These are phyloP conservation scores for Ganoderma resinaceum DNA, from an alignment of 1,284 basidiomycete genomes.

Conservation along the genomic window DNA sequence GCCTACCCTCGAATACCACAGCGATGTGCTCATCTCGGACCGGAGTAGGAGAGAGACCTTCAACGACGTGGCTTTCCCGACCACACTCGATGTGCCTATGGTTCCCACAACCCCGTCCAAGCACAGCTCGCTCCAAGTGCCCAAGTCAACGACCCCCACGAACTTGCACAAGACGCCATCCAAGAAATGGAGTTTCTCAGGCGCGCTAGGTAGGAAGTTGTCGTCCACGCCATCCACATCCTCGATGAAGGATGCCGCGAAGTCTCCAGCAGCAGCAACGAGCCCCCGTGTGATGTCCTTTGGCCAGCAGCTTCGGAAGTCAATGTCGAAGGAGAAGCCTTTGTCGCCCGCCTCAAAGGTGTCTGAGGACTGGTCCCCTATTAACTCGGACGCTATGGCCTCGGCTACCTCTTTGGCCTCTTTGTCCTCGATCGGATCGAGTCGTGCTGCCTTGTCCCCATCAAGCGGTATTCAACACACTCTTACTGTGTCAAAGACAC, in stretches of 20 bases:
- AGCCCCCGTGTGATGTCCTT: conserved; percentile 72
- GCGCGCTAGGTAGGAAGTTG: conserved; percentile 85
- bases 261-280: conserved; percentile 58
- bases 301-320: conserved; percentile 68
- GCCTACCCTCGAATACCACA: conserved; percentile 45
- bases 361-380: conserved; percentile 66
- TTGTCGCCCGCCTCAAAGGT: conserved; percentile 49
- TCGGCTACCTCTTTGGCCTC: conserved; percentile 78
- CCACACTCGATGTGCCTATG: conserved; percentile 61
- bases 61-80: conserved; percentile 34
- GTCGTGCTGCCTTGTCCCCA: conserved; percentile 53
- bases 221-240: conserved; percentile 71
- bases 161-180: conserved; percentile 70
- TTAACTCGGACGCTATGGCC: conserved; percentile 75
- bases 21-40: conserved; percentile 39
- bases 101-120: conserved; percentile 40
- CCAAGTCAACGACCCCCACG: conserved; percentile 44
- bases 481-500: conserved; percentile 49
- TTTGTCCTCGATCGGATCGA: conserved; percentile 73
- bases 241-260: conserved; percentile 52
- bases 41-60: conserved; percentile 33
- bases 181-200: conserved; percentile 97
- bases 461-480: conserved; percentile 37
- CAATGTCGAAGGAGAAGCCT: conserved; percentile 68
- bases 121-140: conserved; percentile 38